These are phyloP conservation scores for Aspergillus tamarii DNA, from an alignment of 2,329 filamentous ascomycete genomes.

Conservation along the genomic window DNA sequence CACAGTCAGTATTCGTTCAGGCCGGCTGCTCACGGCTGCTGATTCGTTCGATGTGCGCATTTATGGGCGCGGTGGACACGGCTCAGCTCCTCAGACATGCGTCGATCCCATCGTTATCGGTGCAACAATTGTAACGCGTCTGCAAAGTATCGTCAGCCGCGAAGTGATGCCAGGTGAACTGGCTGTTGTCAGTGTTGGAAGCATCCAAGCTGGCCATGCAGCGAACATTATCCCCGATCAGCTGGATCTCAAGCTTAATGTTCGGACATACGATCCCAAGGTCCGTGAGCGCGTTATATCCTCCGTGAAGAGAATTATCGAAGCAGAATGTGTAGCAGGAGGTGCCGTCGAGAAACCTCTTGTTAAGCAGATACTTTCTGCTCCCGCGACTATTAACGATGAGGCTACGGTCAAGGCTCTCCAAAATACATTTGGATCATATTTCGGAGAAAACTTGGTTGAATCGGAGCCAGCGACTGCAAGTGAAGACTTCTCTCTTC, in stretches of 20 bases:
- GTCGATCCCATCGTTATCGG: slow-evolving; percentile 55
- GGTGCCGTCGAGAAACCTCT: slow-evolving; percentile 49
- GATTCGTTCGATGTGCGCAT: slow-evolving; percentile 43
- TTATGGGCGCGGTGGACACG: slow-evolving; percentile 51
- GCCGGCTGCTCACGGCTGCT: slow-evolving; percentile 39
- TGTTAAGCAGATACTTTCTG: slow-evolving; percentile 45
- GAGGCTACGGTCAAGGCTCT: slow-evolving; percentile 46
- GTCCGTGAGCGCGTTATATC: slow-evolving; percentile 40
- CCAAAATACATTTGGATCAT: slow-evolving; percentile 47
- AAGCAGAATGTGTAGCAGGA: slow-evolving; percentile 57
- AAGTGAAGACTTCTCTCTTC: slow-evolving; percentile 61
- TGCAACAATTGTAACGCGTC: slow-evolving; percentile 42
- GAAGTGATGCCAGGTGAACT: slow-evolving; percentile 45
- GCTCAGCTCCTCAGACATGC: slow-evolving; percentile 44
- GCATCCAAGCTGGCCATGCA: slow-evolving; percentile 46
- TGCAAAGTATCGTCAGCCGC: slow-evolving; percentile 46
- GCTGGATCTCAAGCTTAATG: slow-evolving; percentile 46
- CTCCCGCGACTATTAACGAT: slow-evolving; percentile 60
- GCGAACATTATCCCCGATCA: slow-evolving; percentile 52
- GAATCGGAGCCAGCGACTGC: slow-evolving; percentile 49
- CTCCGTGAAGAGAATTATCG: slow-evolving; percentile 49
- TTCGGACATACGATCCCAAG: slow-evolving; percentile 39
- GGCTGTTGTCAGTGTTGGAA: slow-evolving; percentile 51
- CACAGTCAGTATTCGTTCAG: slow-evolving; percentile 35
- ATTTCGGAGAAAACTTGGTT: slow-evolving; percentile 48